Conservation (phyloP, 2,329 filamentous ascomycete genomes). For the Fusarium irregulare region DNA sequence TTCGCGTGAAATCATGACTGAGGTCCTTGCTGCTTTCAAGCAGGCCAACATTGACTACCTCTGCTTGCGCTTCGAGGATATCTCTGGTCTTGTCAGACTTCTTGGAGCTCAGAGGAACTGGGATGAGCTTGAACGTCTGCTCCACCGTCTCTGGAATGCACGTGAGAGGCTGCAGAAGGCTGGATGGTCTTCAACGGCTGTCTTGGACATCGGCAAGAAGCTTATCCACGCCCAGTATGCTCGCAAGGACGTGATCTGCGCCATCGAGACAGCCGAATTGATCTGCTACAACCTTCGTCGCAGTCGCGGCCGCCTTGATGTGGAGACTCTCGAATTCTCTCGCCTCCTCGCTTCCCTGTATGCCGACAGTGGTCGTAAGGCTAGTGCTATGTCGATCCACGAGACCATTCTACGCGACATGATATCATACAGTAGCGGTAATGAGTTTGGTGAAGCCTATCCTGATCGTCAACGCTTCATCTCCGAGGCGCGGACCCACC, state of each 20-base stretch:
- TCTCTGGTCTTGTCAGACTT: constrained; percentile 58
- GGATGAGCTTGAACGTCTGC: constrained; percentile 54
- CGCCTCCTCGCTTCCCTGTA: constrained; percentile 43
- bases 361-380: constrained; percentile 10
- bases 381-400: constrained; percentile 39
- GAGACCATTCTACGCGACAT: constrained; percentile 42
- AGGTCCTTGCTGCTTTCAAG: constrained; percentile 56
- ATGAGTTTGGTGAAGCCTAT: constrained; percentile 14
- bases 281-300: constrained; percentile 46
- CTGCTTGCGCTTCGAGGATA: constrained; percentile 56
- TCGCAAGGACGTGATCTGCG: constrained; percentile 20
- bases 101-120: constrained; percentile 61
- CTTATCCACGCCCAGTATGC: constrained; percentile 40
- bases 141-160: constrained; percentile 39
- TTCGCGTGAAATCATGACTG: constrained; percentile 42
- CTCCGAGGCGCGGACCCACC: constrained; percentile 32
- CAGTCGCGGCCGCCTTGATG: constrained; percentile 42
- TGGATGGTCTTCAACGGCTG: constrained; percentile 39
- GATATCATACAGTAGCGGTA: constrained; percentile 23
- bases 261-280: constrained; percentile 42
- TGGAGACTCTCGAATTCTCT: constrained; percentile 42
- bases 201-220: constrained; percentile 42
- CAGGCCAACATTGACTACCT: constrained; percentile 57
- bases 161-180: constrained; percentile 38
- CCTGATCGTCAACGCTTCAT: constrained; percentile 22